These are phyloP conservation scores for Phytophthora tentaculata DNA, from an alignment of 352 stramenopile genomes.

Conservation along the genomic window DNA sequence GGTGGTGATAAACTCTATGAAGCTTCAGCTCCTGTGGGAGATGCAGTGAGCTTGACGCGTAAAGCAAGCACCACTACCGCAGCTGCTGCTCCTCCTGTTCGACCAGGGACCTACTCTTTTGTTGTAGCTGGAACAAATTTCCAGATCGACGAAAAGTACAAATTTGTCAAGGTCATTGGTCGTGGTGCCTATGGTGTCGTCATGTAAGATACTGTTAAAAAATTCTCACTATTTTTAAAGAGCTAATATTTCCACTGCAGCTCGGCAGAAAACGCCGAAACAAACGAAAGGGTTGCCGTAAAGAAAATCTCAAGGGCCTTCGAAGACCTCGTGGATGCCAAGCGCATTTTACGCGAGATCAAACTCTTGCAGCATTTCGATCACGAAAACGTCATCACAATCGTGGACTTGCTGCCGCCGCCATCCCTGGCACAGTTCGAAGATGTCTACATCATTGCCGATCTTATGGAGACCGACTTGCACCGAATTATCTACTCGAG, in stretches of 20 bases:
- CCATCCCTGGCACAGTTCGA: constrained; percentile 94
- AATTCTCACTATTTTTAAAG: neutral
- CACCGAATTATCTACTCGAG: constrained; percentile 98
- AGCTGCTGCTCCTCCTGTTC: constrained; percentile 25
- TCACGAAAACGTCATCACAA: constrained; percentile 96
- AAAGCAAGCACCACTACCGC: constrained; percentile 13
- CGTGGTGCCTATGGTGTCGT: constrained; percentile 95
- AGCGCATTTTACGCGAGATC: constrained; percentile 98
- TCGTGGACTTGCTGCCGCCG: constrained; percentile 95
- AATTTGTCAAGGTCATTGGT: constrained; percentile 95
- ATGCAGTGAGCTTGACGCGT: constrained; percentile 16
- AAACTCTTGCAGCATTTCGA: constrained; percentile 94
- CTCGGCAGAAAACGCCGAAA: constrained; percentile 83
- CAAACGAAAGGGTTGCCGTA: constrained; percentile 86
- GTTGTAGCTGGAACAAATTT: constrained; percentile 90
- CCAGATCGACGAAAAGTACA: constrained; percentile 94
- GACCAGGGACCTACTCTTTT: constrained; percentile 78
- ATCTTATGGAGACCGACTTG: constrained; percentile 99
- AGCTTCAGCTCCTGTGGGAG: constrained; percentile 22
- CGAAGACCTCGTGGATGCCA: constrained; percentile 99
- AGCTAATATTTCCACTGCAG: constrained; percentile 33
- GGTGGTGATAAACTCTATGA: constrained; percentile 12
- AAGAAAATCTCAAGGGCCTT: constrained; percentile 94
- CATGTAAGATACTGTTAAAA: constrained; percentile 68
- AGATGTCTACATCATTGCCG: constrained; percentile 98